phyloP scores from a whole-genome alignment of 768 basidiomycete genomes.

The Kwoniella botswanensis region DNA sequence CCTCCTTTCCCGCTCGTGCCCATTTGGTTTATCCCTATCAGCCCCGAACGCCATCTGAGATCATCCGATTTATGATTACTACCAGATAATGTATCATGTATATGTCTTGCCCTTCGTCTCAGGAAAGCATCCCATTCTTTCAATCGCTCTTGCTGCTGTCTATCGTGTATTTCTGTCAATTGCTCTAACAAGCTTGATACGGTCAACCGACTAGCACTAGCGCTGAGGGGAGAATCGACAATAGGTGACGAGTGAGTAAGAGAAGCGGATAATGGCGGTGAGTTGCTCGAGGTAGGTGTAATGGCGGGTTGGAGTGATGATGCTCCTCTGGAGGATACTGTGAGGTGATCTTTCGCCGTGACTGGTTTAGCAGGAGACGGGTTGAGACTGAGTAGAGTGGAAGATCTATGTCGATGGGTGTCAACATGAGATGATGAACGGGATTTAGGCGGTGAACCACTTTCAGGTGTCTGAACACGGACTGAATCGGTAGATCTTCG shows the following conservation, averaged over 20 bases:
- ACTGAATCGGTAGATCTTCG: slow-evolving; percentile 34
- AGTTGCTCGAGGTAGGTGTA: slow-evolving; percentile 11
- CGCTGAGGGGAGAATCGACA: neutral
- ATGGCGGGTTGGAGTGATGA: slow-evolving; percentile 36
- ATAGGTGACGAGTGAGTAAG: neutral
- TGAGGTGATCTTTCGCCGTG: slow-evolving; percentile 47
- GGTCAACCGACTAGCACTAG: slow-evolving; percentile 57
- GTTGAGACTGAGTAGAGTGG: slow-evolving; percentile 36
- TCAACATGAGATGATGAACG: slow-evolving; percentile 15
- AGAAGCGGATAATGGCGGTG: slow-evolving; percentile 18
- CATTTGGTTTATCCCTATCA: slow-evolving; percentile 90
- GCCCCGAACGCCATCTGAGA: slow-evolving; percentile 76
- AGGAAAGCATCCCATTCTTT: slow-evolving; percentile 91
- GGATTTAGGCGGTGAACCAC: slow-evolving; percentile 6
- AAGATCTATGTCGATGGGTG: slow-evolving; percentile 36
- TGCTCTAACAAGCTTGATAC: slow-evolving; percentile 74
- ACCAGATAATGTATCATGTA: neutral
- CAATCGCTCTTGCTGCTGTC: slow-evolving; percentile 66
- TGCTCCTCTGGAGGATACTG: slow-evolving; percentile 47
- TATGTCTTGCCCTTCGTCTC: slow-evolving; percentile 62
- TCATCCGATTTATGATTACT: slow-evolving; percentile 65
- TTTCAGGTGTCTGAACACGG: slow-evolving; percentile 11
- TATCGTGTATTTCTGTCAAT: slow-evolving; percentile 81
- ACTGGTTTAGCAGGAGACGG: slow-evolving; percentile 49
- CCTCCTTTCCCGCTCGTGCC: slow-evolving; percentile 68